Conservation (phyloP, 225 moss, liverwort and hornwort species). For the Bryoerythrophyllum caledonicum region DNA sequence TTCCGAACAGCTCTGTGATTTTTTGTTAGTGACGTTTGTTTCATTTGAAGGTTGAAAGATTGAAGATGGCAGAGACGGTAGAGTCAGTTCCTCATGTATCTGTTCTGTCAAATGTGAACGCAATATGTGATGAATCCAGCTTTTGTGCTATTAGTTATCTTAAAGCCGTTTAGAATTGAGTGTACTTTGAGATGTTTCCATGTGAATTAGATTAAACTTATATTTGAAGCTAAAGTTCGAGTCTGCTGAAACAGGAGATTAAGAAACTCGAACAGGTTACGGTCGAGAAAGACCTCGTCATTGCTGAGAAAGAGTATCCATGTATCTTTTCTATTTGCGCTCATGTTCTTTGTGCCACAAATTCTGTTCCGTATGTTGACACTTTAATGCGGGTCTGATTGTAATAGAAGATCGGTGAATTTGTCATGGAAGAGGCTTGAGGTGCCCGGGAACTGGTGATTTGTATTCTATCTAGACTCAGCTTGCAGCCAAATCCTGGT, state of each 20-base stretch:
- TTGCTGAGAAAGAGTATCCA: conserved; percentile 40
- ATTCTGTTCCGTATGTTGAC: neutral
- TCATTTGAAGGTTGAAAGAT: too few species aligned
- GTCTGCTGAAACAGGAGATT: conserved; percentile 25
- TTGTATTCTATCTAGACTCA: neutral
- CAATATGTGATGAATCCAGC: neutral
- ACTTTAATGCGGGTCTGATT: neutral
- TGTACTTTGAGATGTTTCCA: neutral
- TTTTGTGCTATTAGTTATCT: neutral
- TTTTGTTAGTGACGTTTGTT: too few species aligned
- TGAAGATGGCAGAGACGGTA: neutral
- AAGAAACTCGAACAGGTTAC: conserved; percentile 26
- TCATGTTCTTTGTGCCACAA: neutral
- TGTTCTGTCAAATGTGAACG: neutral
- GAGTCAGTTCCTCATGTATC: neutral
- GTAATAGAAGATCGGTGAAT: neutral
- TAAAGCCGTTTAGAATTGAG: neutral
- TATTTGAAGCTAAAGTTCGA: too few species aligned
- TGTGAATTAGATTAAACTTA: neutral
- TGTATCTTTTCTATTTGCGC: neutral
- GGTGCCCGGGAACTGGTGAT: neutral
- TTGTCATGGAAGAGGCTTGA: neutral
- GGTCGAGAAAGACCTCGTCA: conserved; percentile 27
- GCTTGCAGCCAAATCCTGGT: neutral
- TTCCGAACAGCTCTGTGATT: too few species aligned